Percentiles rank a stretch among this genome's conserved stretches.
These are phyloP conservation scores for Collybia sordida DNA, from an alignment of 768 basidiomycete genomes.

Conservation along the genomic window DNA sequence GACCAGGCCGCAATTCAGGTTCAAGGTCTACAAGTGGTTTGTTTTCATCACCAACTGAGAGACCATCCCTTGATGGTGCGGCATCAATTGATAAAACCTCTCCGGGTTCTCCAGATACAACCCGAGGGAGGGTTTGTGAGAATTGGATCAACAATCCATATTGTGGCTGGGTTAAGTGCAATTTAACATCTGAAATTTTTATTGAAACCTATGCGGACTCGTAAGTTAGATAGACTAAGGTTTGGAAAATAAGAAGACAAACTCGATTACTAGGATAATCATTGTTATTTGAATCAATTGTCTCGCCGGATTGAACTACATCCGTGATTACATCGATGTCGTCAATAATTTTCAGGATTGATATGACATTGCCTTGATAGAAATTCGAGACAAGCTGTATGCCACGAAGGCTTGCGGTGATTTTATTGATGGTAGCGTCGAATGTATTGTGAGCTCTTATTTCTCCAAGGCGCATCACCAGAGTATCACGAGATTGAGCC, in stretches of 20 bases:
- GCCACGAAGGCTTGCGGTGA: constrained; percentile 75
- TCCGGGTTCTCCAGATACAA: constrained; percentile 52
- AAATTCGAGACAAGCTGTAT: constrained; percentile 80
- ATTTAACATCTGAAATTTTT: constrained; percentile 78
- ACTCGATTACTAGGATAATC: constrained; percentile 78
- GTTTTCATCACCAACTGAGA: constrained; percentile 7
- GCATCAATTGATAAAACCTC: constrained; percentile 29
- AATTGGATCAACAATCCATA: constrained; percentile 71
- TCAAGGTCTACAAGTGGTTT: constrained; percentile 39
- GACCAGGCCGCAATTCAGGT: constrained; percentile 54
- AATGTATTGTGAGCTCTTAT: constrained; percentile 81
- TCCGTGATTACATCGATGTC: constrained; percentile 78
- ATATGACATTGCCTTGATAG: constrained; percentile 43
- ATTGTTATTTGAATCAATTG: constrained; percentile 50
- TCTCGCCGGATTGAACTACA: constrained; percentile 58
- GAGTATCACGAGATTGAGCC: constrained; percentile 56
- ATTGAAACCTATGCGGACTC: constrained; percentile 56
- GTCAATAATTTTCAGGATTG: constrained; percentile 84
- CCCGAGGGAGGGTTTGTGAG: constrained; percentile 64
- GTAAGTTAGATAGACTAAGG: background rate
- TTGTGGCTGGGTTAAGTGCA: constrained; percentile 83
- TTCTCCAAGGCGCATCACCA: constrained; percentile 86
- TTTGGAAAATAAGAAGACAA: constrained; percentile 13
- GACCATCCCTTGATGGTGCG: constrained; percentile 14
- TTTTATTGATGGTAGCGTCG: constrained; percentile 54